Base-by-base conservation (phyloP, 1,284 basidiomycete genomes). In the Cutaneotrichosporon spelunceum region DNA sequence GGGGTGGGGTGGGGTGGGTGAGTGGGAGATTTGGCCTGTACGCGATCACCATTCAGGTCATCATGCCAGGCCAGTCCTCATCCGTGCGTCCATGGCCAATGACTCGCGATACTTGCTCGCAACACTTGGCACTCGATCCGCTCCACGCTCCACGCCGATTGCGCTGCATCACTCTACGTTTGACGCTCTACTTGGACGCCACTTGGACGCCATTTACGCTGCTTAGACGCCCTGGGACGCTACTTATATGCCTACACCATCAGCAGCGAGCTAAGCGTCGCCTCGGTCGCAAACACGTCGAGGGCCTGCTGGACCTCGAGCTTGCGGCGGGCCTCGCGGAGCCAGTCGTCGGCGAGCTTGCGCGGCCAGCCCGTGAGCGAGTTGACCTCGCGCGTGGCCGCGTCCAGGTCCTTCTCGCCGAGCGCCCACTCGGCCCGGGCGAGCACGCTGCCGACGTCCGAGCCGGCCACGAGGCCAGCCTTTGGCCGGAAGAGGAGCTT, bases 221-320 rank as follows among this genome's bases (percentile, higher is more conserved):
- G 9, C 44, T 33, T 71, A 81, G 30, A 82, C n/a, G n/a, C n/a
- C n/a, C 34, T 34, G 23, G 27, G 33, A 53, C 34, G 27, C 49
- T 29, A 19, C 23, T 21, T 45, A 45, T 21, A n/a, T 24, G 9
- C 44, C 21, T 71, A 81, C 27, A 82, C 78, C 56, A 84, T 74
- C 53, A 83, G 78, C 61, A 85, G 75, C 44, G 82, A 82, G 52
- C 78, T 75, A 58, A 85, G 79, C 16, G 86, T 88, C n/a, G 87
- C 87, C 80, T 94, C 89, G 27, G 90, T 82, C 75, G 91, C 87
- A 59, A 93, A 86, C 62, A 95, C 90, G 82, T 95, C 89, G 69
- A 99, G 80, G 47, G 93, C 92, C 80, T 98, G 95, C 76, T 93
- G 84, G 49, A 96, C 92, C 80, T 97, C 93, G 69, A 99, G 80